Base-by-base conservation (phyloP, 257 asterid species). In the Parsonsia alboflavescens region DNA sequence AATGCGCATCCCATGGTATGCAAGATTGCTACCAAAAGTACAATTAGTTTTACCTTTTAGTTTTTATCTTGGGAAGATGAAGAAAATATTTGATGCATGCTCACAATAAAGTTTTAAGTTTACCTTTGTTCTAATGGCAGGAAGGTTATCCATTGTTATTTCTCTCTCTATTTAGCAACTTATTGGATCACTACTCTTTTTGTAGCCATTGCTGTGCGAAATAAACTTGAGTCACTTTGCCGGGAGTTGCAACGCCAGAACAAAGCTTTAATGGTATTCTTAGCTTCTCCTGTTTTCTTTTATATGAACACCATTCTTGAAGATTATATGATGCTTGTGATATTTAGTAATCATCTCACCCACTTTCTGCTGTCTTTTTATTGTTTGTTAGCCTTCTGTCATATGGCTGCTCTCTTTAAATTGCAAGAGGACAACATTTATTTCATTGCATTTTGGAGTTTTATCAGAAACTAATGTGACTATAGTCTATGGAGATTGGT, bases 171-270 rank as follows among this genome's bases (percentile, higher is more conserved):
- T 53, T 72, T 45, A 59, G 79, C 69, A 67, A 36, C 76, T 83
- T 62, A 85, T 61, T 61, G 63, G 22, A 69, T 62, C 70, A 72
- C 58, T 79, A 72, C 73, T 79, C 57, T 87, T 75, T 75, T 78
- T 89, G 86, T 91, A 95, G 99, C 98, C 76, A 63, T 90, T 82
- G 81, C 97, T 71, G 98, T 95, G 71, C 89, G 93, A 81, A 96
- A 89, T 87, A 95, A 85, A 85, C 97, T 95, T 28, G 99, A 95
- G 87, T 92, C 99, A 68, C 76, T 92, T 75, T 95, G 99, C 86
- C 87, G 99, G 79, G 99, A 92, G 89, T 88, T 95, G 85, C 99
- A 92, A 82, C 96, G 96, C 28, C 98, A 95, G 82, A 95, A 95
- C 86, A 95, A 95, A 84, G 68, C 83, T 77, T 84, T 95, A 75